Percentiles rank a stretch among this genome's conserved stretches.
These are phyloP conservation scores for Penicillium griseofulvum DNA, from an alignment of 2,329 filamentous ascomycete species.

Conservation along the genomic window DNA sequence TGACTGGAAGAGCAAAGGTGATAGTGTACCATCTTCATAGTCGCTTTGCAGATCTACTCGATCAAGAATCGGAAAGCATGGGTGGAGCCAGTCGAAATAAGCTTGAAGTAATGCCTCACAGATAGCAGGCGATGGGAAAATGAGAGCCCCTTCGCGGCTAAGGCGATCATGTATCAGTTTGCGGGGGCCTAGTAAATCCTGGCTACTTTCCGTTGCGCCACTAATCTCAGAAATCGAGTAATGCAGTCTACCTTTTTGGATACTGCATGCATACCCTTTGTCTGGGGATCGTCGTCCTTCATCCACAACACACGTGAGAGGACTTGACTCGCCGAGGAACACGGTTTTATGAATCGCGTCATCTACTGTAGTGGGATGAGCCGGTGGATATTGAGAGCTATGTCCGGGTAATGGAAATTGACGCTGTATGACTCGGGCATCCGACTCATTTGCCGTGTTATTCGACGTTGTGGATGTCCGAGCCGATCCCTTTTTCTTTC, in stretches of 20 bases:
- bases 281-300: constrained; percentile 33
- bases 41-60: constrained; percentile 43
- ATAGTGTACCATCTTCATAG: constrained; percentile 45
- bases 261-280: constrained; percentile 30
- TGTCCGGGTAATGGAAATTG: constrained; percentile 2
- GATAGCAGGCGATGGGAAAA: constrained; percentile 45
- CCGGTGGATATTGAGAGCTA: constrained; percentile 8
- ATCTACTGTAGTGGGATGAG: background rate
- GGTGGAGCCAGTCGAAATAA: constrained; percentile 59
- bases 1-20: constrained; percentile 52
- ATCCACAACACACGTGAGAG: constrained; percentile 51
- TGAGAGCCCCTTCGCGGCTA: constrained; percentile 44
- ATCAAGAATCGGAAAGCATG: constrained; percentile 56
- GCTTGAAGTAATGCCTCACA: constrained; percentile 49
- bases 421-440: background rate
- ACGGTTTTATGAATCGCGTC: constrained; percentile 31
- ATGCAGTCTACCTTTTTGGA: constrained; percentile 37
- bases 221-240: constrained; percentile 35
- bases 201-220: constrained; percentile 12
- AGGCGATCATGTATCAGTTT: constrained; percentile 38
- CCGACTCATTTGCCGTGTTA: background rate
- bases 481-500: constrained; percentile 16
- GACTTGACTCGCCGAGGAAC: constrained; percentile 50
- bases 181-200: constrained; percentile 23
- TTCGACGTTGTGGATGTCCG: background rate